Evolutionary conservation across 2,329 filamentous ascomycete species (phyloP), one percentile per base, ranked within the genome.

Genomic region (Scedosporium apiospermum): DNA sequence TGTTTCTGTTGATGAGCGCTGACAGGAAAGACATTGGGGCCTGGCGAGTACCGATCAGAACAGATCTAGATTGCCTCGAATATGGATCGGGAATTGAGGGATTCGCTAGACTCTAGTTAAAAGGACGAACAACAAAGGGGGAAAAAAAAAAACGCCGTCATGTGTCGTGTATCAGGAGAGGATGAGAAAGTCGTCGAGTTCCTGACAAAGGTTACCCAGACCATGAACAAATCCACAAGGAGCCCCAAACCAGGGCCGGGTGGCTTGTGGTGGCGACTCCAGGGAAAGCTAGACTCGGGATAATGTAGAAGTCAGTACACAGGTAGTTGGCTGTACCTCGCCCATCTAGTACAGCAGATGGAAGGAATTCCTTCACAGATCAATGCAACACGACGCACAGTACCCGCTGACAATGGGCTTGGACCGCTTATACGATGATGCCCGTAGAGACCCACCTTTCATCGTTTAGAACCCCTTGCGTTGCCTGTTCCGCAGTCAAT

Each of bases 141-240:
- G 44, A 62, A 49, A 62, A 30, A 61, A 57, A 57, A 62, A 62
- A 57, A 41, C 57, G 42, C 42, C 12, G 42, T 18, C 42, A 46
- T 46, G 42, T 6, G 27, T 30, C 27, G 27, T 30, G 6, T 46
- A 53, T 53, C 49, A 53, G 49, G 49, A 18, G 16, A 53, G 21
- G 18, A 23, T 53, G 9, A 26, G 49, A 53, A 2, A 18, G 49
- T 10, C 4, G 9, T 23, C 21, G 49, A 23, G 49, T 53, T 53
- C 21, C 49, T 10, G 49, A 18, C n/a, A 53, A n/a, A 18, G 49
- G 49, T 1, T 6, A 14, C 42, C 49, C 9, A 23, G 18, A 23
- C 10, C 46, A 51, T 10, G 16, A 53, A 10, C 49, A 53, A 10
- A 26, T 23, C 3, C 49, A 9, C 18, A 10, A 23, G 14, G 42